These are phyloP conservation scores for Chlamydomonas sphaeroides DNA, from an alignment of 139 green algal genomes.

Conservation along the genomic window DNA sequence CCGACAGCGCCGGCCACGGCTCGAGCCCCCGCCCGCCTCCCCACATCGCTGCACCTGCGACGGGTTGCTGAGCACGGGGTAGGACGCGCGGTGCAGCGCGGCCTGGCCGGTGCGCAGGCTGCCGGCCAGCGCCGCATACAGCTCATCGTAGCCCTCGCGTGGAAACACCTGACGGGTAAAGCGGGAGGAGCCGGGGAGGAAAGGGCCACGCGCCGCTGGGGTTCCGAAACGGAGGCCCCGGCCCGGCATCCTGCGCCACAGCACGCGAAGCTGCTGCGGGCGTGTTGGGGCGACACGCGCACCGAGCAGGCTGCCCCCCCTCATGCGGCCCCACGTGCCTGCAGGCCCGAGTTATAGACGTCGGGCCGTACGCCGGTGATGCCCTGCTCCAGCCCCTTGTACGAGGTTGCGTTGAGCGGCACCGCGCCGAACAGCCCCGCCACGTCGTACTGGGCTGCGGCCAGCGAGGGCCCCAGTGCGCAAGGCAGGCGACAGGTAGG, in stretches of 20 bases:
- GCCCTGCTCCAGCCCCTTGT: conserved; percentile 26
- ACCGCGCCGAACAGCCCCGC: conserved; percentile 44
- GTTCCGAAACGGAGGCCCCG: no score
- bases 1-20: no score
- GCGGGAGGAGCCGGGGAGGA: no score
- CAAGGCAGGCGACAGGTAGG: no score
- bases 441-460: conserved; percentile 46
- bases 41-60: no score
- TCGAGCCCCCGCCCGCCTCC: no score
- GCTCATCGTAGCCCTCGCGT: background rate
- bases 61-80: conserved; percentile 45
- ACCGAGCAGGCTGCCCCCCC: no score
- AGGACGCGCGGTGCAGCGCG: conserved; percentile 33
- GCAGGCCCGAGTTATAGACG: conserved; percentile 14
- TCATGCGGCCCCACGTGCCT: conserved; percentile 13
- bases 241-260: no score
- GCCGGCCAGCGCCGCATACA: conserved; percentile 30
- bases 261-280: no score
- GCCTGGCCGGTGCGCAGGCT: conserved; percentile 6
- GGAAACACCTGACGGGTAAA: conserved; percentile 50
- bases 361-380: conserved; percentile 26
- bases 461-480: no score
- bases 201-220: no score
- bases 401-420: conserved; percentile 23
- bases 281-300: no score